These are phyloP conservation scores for Fusarium avenaceum DNA, from an alignment of 2,329 filamentous ascomycete genomes.

Conservation along the genomic window DNA sequence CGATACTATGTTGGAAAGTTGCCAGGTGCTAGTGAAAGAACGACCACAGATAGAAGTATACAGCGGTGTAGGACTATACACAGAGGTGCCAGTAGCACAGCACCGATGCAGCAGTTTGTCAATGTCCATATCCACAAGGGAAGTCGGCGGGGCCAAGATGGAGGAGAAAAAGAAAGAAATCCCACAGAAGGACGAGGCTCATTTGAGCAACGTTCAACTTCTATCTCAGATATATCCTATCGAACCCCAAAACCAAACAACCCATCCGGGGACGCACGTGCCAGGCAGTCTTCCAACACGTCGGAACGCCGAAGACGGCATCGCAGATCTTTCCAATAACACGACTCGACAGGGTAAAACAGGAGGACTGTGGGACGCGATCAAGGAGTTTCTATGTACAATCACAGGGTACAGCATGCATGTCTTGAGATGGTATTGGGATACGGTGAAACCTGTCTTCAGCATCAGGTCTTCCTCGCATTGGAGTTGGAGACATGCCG, in stretches of 20 bases:
- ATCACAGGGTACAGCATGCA: constrained; percentile 21
- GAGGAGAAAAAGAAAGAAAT: neutral
- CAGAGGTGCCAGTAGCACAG: constrained; percentile 7
- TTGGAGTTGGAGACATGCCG: constrained; percentile 50
- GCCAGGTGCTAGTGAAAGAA: constrained; percentile 30
- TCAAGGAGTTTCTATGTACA: constrained; percentile 21
- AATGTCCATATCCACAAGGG: constrained; percentile 47
- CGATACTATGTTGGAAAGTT: constrained; percentile 51
- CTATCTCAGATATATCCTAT: constrained; percentile 4
- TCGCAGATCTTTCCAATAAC: constrained; percentile 49
- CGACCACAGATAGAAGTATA: constrained; percentile 20
- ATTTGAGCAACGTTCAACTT: constrained; percentile 1
- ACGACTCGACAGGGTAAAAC: neutral
- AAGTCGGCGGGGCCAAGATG: neutral
- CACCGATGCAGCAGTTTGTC: constrained; percentile 44
- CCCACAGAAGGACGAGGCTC: neutral
- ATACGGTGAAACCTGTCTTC: constrained; percentile 57
- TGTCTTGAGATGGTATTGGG: constrained; percentile 53
- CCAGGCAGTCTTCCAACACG: constrained; percentile 51
- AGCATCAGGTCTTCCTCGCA: constrained; percentile 52
- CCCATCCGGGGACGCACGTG: constrained; percentile 30
- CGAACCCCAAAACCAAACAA: constrained; percentile 14
- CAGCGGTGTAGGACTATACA: constrained; percentile 5
- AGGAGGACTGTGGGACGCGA: constrained; percentile 27
- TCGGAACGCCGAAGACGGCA: constrained; percentile 48